Evolutionary conservation across 345 rosid species (phyloP).

Genomic region (Eutrema japonicum): DNA sequence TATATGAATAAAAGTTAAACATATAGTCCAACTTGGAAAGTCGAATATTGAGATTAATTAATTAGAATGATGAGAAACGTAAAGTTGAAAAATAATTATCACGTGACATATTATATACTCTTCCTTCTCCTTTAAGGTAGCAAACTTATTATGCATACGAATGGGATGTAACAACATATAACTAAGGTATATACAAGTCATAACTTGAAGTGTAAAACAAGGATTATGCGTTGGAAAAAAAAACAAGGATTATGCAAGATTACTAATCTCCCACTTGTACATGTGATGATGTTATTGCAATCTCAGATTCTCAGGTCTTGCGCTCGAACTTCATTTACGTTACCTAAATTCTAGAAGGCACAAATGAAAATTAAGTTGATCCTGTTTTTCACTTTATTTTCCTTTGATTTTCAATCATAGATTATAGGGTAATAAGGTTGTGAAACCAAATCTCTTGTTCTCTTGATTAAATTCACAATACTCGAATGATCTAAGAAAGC

Average conservation of each 20-base stretch:
- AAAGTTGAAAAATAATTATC: conserved; percentile 29
- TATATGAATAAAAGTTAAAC: neutral
- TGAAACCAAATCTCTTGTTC: no score
- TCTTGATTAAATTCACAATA: no score
- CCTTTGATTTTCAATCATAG: no score
- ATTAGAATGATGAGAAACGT: conserved; percentile 34
- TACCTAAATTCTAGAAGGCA: no score
- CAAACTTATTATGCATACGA: conserved; percentile 19
- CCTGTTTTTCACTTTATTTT: no score
- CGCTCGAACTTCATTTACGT: conserved; percentile 2
- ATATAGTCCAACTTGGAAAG: conserved; percentile 11
- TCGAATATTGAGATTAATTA: conserved; percentile 2
- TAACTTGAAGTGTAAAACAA: conserved; percentile 38
- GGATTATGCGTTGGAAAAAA: conserved; percentile 23
- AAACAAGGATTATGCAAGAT: conserved; percentile 26
- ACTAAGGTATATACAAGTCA: neutral
- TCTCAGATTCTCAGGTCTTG: conserved; percentile 16
- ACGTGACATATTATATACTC: conserved; percentile 22
- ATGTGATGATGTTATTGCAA: conserved; percentile 27
- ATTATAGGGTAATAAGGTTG: no score
- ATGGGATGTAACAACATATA: neutral
- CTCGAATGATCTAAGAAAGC: no score
- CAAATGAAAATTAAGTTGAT: no score
- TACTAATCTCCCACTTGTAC: conserved; percentile 15
- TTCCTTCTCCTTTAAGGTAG: conserved; percentile 21